Conservation (phyloP, 306 rosid species). For the Aeschynomene evenia region DNA sequence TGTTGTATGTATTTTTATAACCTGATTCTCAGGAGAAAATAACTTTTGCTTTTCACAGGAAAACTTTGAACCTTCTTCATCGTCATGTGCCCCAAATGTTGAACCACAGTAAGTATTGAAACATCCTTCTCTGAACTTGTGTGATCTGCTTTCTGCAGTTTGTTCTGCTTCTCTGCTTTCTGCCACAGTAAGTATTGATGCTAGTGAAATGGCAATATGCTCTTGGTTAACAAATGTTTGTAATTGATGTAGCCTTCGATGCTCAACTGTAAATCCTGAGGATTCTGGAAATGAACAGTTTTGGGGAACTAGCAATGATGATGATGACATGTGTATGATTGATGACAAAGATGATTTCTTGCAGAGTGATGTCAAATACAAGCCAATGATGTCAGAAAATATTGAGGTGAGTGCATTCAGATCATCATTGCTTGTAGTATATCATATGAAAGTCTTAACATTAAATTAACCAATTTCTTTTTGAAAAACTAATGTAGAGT, state of each 20-base stretch:
- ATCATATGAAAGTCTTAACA: slow-evolving; percentile 14
- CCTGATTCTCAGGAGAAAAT: slow-evolving; percentile 24
- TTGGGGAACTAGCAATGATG: slow-evolving; percentile 62
- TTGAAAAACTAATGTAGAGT: slow-evolving; percentile 48
- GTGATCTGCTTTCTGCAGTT: slow-evolving; percentile 29
- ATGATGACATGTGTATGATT: slow-evolving; percentile 83
- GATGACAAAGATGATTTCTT: slow-evolving; percentile 62
- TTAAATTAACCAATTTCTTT: slow-evolving; percentile 13
- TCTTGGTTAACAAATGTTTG: slow-evolving; percentile 45
- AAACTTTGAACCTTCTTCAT: slow-evolving; percentile 43
- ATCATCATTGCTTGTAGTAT: slow-evolving; percentile 13
- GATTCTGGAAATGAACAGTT: slow-evolving; percentile 42
- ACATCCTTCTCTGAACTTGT: slow-evolving; percentile 3
- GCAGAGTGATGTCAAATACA: slow-evolving; percentile 41
- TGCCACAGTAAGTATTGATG: too few species aligned
- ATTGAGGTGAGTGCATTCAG: slow-evolving; percentile 56
- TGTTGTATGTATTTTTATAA: slow-evolving; percentile 9
- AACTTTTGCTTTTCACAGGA: slow-evolving; percentile 49
- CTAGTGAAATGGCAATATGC: slow-evolving; percentile 45
- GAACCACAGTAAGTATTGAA: slow-evolving; percentile 52
- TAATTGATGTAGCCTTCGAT: slow-evolving; percentile 55
- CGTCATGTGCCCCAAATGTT: slow-evolving; percentile 38
- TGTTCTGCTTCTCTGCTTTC: too few species aligned
- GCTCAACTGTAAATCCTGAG: slow-evolving; percentile 48
- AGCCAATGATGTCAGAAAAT: slow-evolving; percentile 45